These are phyloP conservation scores for Zarea fungicola DNA, from an alignment of 2,329 filamentous ascomycete genomes.

Conservation along the genomic window DNA sequence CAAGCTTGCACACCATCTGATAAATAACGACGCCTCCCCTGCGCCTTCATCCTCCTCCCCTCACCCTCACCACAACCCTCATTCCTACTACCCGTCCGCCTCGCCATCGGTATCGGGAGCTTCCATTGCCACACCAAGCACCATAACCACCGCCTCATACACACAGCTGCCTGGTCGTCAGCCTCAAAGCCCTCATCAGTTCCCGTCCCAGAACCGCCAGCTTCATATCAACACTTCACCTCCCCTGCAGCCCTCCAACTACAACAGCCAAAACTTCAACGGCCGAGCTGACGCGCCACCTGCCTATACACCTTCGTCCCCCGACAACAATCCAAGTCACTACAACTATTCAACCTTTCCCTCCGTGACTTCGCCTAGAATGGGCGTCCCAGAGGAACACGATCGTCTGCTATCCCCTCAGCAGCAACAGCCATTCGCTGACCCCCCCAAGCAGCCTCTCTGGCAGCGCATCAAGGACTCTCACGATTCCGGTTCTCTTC, in stretches of 20 bases:
- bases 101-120: constrained; percentile 9
- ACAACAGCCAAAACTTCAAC: constrained; percentile 13
- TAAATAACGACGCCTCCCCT: constrained; percentile 22
- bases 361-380: constrained; percentile 23
- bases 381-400: constrained; percentile 39
- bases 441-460: constrained; percentile 20
- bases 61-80: constrained; percentile 11
- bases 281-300: constrained; percentile 40
- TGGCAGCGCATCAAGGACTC: constrained; percentile 26
- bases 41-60: constrained; percentile 15
- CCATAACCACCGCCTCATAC: constrained; percentile 10
- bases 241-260: constrained; percentile 1
- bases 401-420: constrained; percentile 36
- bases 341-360: constrained; percentile 46
- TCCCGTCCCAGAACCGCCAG: constrained; percentile 9
- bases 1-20: constrained; percentile 35
- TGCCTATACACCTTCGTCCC: constrained; percentile 37
- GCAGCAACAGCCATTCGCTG: constrained; percentile 43
- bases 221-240: constrained; percentile 7
- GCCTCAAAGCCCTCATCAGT: constrained; percentile 11
- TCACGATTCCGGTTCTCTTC: constrained; percentile 16
- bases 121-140: constrained; percentile 7
- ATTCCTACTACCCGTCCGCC: constrained; percentile 2
- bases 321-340: constrained; percentile 26
- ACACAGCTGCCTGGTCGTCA: constrained; percentile 14